Evolutionary conservation across 208 protist species (phyloP), one percentile per base, ranked within the genome.

Genomic region (Wallacemonas sp.): DNA sequence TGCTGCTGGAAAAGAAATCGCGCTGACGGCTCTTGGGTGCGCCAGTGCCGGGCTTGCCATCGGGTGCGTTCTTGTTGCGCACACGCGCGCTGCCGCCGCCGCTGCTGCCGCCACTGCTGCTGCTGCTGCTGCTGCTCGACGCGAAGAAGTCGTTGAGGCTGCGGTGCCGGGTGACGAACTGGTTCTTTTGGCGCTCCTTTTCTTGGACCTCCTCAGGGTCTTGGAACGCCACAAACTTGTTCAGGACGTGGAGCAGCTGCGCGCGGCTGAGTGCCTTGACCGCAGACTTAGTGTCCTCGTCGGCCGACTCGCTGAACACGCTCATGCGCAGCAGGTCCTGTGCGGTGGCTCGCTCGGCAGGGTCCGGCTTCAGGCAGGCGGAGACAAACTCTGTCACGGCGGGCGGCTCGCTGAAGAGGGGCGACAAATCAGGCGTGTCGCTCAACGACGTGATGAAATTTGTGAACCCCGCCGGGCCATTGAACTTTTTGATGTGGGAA

Each of bases 191-290:
- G 4, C 41, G 41, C 8, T 52, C 31, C 36, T 57, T 36, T 41
- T 33, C 52, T 39, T 36, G 11, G 20, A 49, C 72, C 46, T 84
- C 77, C 49, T 81, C 68, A 0, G 84, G 81, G 44, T 95, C 84
- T 59, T 92, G 81, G 61, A 95, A 95, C 5, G 91, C 87, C 0
- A 94, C 87, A 52, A 89, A 96, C 61, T 87, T 85, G 72, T 92
- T 92, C 29, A 94, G 70, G 22, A 91, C 81, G 76, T 96, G 87
- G 46, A 91, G 72, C 67, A 96, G 79, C 67, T 96, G 85, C 4
- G 85, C 87, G 1, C 87, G 81, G 67, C 86, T 80, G 31, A 96
- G 76, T 4, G 84, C 87, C 73, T 84, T 70, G 23, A 93, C 48
- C 1, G 91, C 91, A 1, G 87, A 94, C 57, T 82, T 82, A 62